Percentiles rank a stretch among this genome's conserved stretches.
phyloP scores from a whole-genome alignment of 768 basidiomycete species.

The Exsudoporus frostii region DNA sequence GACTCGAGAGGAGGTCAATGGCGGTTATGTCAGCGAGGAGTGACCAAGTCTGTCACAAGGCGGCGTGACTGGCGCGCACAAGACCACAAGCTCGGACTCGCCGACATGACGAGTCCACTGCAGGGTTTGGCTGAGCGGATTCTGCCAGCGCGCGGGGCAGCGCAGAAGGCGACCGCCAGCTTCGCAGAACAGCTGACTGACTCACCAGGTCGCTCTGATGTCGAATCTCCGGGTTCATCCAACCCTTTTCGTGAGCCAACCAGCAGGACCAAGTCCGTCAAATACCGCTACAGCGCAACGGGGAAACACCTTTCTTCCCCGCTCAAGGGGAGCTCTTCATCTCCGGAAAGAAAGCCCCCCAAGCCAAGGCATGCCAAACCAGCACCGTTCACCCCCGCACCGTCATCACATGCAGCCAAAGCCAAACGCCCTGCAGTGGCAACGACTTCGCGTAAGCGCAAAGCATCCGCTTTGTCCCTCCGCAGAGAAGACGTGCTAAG shows the following conservation, averaged over 20 bases:
- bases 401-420: constrained; percentile 13
- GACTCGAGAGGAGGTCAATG: not conserved
- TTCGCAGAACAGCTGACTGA: constrained; percentile 34
- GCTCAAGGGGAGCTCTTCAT: constrained; percentile 30
- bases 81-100: not conserved
- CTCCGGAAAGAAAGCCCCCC: constrained; percentile 25
- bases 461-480: constrained; percentile 10
- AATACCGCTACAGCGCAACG: constrained; percentile 32
- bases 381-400: constrained; percentile 7
- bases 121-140: constrained; percentile 10
- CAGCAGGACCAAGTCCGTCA: constrained; percentile 25
- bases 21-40: constrained; percentile 15
- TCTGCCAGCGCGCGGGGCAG: constrained; percentile 34
- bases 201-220: constrained; percentile 25
- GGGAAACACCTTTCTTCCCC: constrained; percentile 35
- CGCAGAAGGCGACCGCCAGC: constrained; percentile 29
- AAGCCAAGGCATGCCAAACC: constrained; percentile 4
- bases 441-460: constrained; percentile 29
- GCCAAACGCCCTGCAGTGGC: constrained; percentile 8
- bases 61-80: constrained; percentile 14
- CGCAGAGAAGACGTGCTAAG: constrained; percentile 7
- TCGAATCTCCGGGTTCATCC: constrained; percentile 14
- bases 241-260: constrained; percentile 27
- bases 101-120: constrained; percentile 16
- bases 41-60: constrained; percentile 8